These are phyloP conservation scores for Pyrus bretschneideri DNA, from an alignment of 306 rosid species.

Conservation along the genomic window DNA sequence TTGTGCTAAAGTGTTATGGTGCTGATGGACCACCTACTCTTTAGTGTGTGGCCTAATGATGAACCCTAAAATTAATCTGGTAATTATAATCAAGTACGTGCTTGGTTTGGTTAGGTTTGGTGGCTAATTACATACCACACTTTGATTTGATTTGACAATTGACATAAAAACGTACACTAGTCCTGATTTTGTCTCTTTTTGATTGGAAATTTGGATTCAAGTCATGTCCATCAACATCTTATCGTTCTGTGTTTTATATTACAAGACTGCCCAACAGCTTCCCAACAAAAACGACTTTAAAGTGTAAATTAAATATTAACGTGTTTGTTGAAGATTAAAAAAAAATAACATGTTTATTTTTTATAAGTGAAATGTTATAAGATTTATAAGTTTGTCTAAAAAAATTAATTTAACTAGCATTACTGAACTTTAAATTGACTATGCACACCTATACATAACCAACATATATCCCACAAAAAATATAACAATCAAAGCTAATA, in stretches of 20 bases:
- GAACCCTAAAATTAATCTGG: background rate
- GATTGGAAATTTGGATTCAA: background rate
- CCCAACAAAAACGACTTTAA: background rate
- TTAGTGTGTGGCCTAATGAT: background rate
- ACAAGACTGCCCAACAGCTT: background rate
- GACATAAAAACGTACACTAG: background rate
- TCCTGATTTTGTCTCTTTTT: constrained; percentile 1
- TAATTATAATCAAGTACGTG: background rate
- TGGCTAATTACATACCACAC: background rate
- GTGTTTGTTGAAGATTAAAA: too few relatives aligned
- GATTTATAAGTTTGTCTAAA: too few relatives aligned
- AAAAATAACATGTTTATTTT: too few relatives aligned
- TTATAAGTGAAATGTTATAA: too few relatives aligned
- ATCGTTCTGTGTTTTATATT: background rate
- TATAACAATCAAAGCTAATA: background rate
- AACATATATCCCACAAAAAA: background rate
- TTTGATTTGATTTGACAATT: constrained; percentile 7
- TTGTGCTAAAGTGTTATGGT: background rate
- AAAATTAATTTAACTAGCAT: too few relatives aligned
- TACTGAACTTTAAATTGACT: background rate
- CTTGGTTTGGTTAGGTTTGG: background rate
- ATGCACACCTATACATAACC: background rate
- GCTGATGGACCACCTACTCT: background rate
- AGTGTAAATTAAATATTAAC: too few relatives aligned
- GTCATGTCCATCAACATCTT: constrained; percentile 9